Evolutionary conservation across 441 rosid species (phyloP).

Genomic region (Hura crepitans): DNA sequence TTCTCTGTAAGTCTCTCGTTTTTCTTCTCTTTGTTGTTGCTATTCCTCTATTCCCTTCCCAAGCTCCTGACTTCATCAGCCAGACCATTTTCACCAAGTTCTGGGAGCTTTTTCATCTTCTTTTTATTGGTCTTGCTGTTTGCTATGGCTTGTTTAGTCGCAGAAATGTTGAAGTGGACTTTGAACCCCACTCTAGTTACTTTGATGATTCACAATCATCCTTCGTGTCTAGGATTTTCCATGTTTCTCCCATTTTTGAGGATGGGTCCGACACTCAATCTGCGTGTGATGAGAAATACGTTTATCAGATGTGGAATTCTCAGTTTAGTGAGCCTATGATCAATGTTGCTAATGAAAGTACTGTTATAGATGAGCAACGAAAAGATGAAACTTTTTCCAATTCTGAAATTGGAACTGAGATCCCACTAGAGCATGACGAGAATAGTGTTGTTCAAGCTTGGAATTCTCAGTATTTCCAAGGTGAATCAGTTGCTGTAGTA

Average conservation of each 20-base stretch:
- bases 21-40: slow-evolving; percentile 53
- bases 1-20: slow-evolving; percentile 48
- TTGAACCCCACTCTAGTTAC: slow-evolving; percentile 26
- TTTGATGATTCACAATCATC: slow-evolving; percentile 45
- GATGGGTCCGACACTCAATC: slow-evolving; percentile 39
- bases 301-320: slow-evolving; percentile 18
- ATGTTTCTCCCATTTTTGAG: slow-evolving; percentile 53
- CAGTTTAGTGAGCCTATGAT: slow-evolving; percentile 21
- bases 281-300: slow-evolving; percentile 37
- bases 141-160: slow-evolving; percentile 77
- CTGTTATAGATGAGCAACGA: slow-evolving; percentile 24
- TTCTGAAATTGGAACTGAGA: slow-evolving; percentile 30
- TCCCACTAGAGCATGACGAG: slow-evolving; percentile 22
- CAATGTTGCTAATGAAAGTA: slow-evolving; percentile 11
- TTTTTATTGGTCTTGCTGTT: slow-evolving; percentile 70
- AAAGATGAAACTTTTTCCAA: slow-evolving; percentile 18
- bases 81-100: slow-evolving; percentile 45
- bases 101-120: slow-evolving; percentile 67
- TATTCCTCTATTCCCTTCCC: slow-evolving; percentile 66
- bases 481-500: slow-evolving; percentile 51
- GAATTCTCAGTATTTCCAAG: slow-evolving; percentile 53
- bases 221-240: slow-evolving; percentile 47
- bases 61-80: slow-evolving; percentile 59
- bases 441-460: slow-evolving; percentile 43
- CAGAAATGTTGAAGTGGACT: slow-evolving; percentile 36